A percentile compares a stretch with the other conserved stretches of the same genome.
These are phyloP conservation scores for Neurospora crassa DNA, from an alignment of 2,329 filamentous ascomycete species.

Conservation along the genomic window DNA sequence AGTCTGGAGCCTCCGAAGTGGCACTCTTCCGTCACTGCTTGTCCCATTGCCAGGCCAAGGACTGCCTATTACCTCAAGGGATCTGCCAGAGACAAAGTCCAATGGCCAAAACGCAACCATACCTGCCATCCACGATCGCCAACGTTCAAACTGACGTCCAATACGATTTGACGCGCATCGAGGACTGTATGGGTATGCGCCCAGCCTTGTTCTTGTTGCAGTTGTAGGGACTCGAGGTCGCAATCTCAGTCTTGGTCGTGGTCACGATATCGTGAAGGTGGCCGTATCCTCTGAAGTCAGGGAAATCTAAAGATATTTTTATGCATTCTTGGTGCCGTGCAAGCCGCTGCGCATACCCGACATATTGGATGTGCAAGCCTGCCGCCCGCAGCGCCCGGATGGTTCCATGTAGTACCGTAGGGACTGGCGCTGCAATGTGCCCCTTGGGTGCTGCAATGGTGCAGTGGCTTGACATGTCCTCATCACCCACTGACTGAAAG, in stretches of 20 bases:
- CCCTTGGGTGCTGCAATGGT: constrained; percentile 7
- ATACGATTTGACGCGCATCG: background rate
- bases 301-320: constrained; percentile 17
- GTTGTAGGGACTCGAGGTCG: background rate
- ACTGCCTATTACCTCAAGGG: background rate
- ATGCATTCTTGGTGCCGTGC: constrained; percentile 13
- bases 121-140: background rate
- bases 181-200: background rate
- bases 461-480: background rate
- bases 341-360: constrained; percentile 17
- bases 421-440: background rate
- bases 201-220: background rate
- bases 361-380: constrained; percentile 12
- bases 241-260: background rate
- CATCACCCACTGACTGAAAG: background rate
- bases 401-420: background rate
- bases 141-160: background rate
- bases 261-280: background rate
- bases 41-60: background rate
- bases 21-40: background rate
- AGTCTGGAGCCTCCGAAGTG: background rate
- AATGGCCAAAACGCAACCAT: background rate
- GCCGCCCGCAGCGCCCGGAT: constrained; percentile 9
- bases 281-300: background rate
- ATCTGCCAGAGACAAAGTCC: background rate